Base-by-base conservation (phyloP, 2,329 filamentous ascomycete species). In the Epichloe gansuensis region DNA sequence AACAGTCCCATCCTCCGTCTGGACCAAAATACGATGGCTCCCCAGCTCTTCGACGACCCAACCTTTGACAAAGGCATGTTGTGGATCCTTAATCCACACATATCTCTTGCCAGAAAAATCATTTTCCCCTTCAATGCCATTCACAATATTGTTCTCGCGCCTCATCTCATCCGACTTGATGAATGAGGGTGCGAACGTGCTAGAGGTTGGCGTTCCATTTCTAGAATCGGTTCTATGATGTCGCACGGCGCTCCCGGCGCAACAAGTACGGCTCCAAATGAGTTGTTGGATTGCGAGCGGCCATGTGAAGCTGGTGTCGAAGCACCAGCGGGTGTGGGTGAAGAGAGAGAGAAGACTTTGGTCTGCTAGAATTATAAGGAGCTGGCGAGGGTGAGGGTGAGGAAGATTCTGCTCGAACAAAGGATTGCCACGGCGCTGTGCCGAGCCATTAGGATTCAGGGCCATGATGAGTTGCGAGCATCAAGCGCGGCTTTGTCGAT, bases 61-160 rank as follows among this genome's bases (percentile, higher is more conserved):
- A 4, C 91, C 94, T 60, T 90, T 88, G 51, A 97, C 82, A 67
- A 98, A 98, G 1, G 93, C 93, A 52, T 79, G 78, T 62, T 91
- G 80, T 1, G 88, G 77, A 70, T 98, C 91, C 68, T 86, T 88
- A 65, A 98, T 75, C 94, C 93, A 98, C 58, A 98, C 91, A 74
- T 97, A 98, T 73, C 93, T 82, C 73, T 94, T 97, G 53, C 93
- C 94, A 0, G 93, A 98, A 68, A 98, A 97, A 75, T 98, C 93
- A 67, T 96, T 97, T 65, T 96, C 91, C 57, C 93, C 93, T 70
- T 98, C 94, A 55, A 96, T 90, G 17, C 88, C 86, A 48, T 75
- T 75, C 15, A 85, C 77, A 11, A 73, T 63, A 58, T 83, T 81
- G 50, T 75, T 68, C 37, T 69, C 73, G 38, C 73, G 69, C 59